These are phyloP conservation scores for Quercus suber DNA, from an alignment of 306 rosid genomes.

Conservation along the genomic window DNA sequence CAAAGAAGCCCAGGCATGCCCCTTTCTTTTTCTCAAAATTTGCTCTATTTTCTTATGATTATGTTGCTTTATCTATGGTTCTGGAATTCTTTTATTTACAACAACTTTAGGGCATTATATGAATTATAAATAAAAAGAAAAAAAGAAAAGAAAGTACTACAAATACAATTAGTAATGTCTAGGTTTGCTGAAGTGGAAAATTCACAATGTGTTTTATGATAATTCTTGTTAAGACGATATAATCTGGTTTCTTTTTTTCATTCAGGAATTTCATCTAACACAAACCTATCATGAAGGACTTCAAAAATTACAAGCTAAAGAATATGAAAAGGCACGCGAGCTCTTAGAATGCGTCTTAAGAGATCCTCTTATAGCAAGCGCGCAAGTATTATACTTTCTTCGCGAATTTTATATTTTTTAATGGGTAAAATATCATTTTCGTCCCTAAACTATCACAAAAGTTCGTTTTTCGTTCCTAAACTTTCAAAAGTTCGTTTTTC, in stretches of 20 bases:
- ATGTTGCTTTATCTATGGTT: too few species aligned
- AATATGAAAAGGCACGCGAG: conserved; percentile 76
- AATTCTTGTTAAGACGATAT: neutral
- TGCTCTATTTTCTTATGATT: too few species aligned
- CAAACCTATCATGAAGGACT: conserved; percentile 96
- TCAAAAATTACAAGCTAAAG: conserved; percentile 75
- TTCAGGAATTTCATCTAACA: conserved; percentile 92
- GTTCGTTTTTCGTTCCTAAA: too few species aligned
- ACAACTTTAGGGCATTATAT: too few species aligned
- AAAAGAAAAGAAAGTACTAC: too few species aligned
- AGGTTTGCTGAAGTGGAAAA: neutral
- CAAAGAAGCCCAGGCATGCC: conserved; percentile 88
- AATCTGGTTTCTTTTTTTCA: neutral
- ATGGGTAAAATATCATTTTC: too few species aligned
- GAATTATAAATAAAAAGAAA: too few species aligned
- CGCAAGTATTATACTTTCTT: conserved; percentile 42
- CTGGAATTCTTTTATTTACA: too few species aligned
- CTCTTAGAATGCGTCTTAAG: conserved; percentile 78
- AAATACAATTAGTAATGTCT: too few species aligned
- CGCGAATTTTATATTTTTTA: neutral
- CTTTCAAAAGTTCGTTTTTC: too few species aligned
- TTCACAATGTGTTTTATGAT: neutral
- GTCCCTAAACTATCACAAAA: too few species aligned
- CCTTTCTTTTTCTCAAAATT: conserved; percentile 5
- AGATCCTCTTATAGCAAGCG: conserved; percentile 72